Conservation (phyloP, 768 basidiomycete genomes). For the Tylopilus plumbeoviolaceoides region DNA sequence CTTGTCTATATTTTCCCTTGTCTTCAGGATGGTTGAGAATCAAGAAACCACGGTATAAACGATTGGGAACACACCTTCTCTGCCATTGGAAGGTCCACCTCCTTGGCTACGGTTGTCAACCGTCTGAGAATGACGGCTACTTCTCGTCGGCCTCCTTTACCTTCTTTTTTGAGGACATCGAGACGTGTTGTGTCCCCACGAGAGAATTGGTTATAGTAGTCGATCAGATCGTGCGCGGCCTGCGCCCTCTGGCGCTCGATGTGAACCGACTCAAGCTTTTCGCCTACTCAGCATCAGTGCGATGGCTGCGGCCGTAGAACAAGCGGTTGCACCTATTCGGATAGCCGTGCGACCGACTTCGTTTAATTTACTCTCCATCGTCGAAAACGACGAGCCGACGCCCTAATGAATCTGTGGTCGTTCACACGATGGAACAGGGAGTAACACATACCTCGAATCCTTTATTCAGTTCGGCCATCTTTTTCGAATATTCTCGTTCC, state of each 20-base stretch:
- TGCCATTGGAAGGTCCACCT: constrained; percentile 82
- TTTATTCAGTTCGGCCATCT: constrained; percentile 87
- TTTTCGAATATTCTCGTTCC: constrained; percentile 91
- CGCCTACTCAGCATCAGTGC: constrained; percentile 48
- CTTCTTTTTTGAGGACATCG: constrained; percentile 80
- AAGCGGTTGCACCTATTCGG: constrained; percentile 63
- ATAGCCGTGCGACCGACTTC: constrained; percentile 93
- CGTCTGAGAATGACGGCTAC: constrained; percentile 85
- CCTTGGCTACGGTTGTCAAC: constrained; percentile 83
- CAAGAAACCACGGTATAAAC: background rate
- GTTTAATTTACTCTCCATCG: constrained; percentile 88
- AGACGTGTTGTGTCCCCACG: constrained; percentile 72
- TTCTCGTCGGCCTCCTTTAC: constrained; percentile 81
- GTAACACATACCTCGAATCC: constrained; percentile 78
- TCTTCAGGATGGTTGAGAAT: constrained; percentile 40
- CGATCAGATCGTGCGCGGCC: constrained; percentile 89
- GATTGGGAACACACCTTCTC: constrained; percentile 56
- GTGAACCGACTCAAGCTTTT: constrained; percentile 93
- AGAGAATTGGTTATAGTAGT: constrained; percentile 91
- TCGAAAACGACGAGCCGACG: constrained; percentile 82
- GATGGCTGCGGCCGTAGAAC: background rate
- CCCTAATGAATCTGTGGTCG: constrained; percentile 43
- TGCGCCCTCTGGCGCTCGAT: constrained; percentile 89
- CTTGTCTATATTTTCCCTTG: constrained; percentile 87
- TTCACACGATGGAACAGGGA: background rate